A percentile compares a stretch with the other conserved stretches of the same genome.
Evolutionary conservation across 805 yeast genomes (phyloP).

Genomic region (Ogataea glucozyma): DNA sequence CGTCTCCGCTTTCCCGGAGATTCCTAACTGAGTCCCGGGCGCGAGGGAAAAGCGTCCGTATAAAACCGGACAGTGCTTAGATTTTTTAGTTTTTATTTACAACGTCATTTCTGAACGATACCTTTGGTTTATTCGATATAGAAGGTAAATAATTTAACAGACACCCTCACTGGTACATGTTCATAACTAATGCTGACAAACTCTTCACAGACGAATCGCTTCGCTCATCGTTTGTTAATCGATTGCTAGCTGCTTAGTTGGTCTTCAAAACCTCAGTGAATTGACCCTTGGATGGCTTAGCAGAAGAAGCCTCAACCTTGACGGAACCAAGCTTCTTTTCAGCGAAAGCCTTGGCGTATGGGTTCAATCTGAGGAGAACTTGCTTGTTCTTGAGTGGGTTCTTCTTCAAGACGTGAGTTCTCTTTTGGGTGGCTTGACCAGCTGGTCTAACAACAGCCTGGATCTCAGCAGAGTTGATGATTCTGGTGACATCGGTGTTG

Average conservation of each 20-base stretch:
- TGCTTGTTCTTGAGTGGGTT: slow-evolving; percentile 99
- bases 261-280: slow-evolving; percentile 68
- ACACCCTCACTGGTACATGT: no score
- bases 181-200: no score
- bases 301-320: slow-evolving; percentile 64
- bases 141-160: no score
- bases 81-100: background rate
- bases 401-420: slow-evolving; percentile 95
- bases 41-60: background rate
- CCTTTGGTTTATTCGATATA: no score
- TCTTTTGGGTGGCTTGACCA: slow-evolving; percentile 91
- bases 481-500: slow-evolving; percentile 94
- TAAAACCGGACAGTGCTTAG: background rate
- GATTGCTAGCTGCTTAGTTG: no score
- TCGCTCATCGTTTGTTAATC: no score
- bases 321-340: slow-evolving; percentile 86
- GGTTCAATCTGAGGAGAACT: slow-evolving; percentile 97
- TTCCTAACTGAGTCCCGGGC: background rate
- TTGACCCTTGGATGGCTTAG: slow-evolving; percentile 70
- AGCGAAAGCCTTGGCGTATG: slow-evolving; percentile 97
- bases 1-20: slow-evolving; percentile 2
- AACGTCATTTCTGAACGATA: no score
- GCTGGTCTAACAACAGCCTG: slow-evolving; percentile 97
- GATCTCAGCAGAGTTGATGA: slow-evolving; percentile 98
- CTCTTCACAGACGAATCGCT: no score